phyloP scores from a whole-genome alignment of 805 yeast genomes.

The Candida chilensis region DNA sequence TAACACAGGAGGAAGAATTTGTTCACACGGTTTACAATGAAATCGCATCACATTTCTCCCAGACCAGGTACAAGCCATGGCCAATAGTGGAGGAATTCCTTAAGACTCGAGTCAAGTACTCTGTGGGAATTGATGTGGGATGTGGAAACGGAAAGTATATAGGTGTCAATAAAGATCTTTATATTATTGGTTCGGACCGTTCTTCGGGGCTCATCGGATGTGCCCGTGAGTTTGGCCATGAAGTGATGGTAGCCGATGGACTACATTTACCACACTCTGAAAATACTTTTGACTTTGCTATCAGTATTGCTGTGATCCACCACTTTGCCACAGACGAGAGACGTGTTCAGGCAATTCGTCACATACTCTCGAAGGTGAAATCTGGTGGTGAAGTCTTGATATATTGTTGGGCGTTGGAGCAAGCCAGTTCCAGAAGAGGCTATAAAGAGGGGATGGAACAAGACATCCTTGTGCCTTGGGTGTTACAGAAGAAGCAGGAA shows the following conservation, averaged over 20 bases:
- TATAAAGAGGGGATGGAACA: constrained; percentile 88
- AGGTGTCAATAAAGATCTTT: constrained; percentile 57
- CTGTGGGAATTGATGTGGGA: constrained; percentile 87
- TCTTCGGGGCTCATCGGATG: constrained; percentile 63
- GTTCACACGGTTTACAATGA: constrained; percentile 93
- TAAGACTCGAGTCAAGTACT: constrained; percentile 32
- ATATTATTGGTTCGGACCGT: constrained; percentile 65
- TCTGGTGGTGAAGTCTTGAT: constrained; percentile 64
- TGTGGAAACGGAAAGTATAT: constrained; percentile 96
- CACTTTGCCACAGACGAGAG: constrained; percentile 86
- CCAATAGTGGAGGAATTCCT: constrained; percentile 81
- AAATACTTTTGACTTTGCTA: constrained; percentile 66
- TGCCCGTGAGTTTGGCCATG: constrained; percentile 43
- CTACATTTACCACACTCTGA: constrained; percentile 35
- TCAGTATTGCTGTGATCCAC: constrained; percentile 92
- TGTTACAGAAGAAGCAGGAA: constrained; percentile 41
- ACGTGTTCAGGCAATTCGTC: constrained; percentile 64
- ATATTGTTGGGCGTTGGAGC: constrained; percentile 97
- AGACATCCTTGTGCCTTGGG: constrained; percentile 96
- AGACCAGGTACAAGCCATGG: constrained; percentile 96
- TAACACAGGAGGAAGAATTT: constrained; percentile 56
- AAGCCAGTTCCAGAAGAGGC: constrained; percentile 79
- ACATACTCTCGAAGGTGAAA: constrained; percentile 52
- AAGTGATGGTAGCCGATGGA: constrained; percentile 78
- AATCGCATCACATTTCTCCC: constrained; percentile 88